phyloP scores from a whole-genome alignment of 208 protist species.

The Herpetomonas tarakana region DNA sequence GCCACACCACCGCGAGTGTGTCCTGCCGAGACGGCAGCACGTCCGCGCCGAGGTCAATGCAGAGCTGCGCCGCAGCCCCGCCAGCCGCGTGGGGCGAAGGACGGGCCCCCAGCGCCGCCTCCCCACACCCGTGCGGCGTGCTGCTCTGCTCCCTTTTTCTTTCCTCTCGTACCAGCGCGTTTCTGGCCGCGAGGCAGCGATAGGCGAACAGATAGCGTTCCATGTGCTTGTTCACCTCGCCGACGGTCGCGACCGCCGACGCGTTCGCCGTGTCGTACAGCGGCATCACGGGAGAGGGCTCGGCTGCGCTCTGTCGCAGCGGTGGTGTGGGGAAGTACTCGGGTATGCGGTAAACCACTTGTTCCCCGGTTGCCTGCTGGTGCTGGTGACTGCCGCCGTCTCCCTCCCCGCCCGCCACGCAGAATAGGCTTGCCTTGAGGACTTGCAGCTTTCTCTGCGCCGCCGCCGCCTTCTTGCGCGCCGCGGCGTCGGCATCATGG shows the following conservation, averaged over 20 bases:
- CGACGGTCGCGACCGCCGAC: conserved; percentile 14
- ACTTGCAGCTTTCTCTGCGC: background rate
- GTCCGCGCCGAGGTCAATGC: conserved; percentile 36
- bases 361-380: conserved; percentile 6
- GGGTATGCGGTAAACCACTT: conserved; percentile 23
- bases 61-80: conserved; percentile 30
- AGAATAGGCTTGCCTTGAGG: conserved; percentile 12
- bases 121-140: background rate
- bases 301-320: background rate
- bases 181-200: conserved; percentile 4
- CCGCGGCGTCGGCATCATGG: background rate
- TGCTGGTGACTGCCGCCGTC: background rate
- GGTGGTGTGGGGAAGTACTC: conserved; percentile 7
- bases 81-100: no score
- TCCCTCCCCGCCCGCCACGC: conserved; percentile 3
- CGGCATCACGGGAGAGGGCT: conserved; percentile 2
- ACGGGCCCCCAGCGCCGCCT: no score
- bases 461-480: conserved; percentile 5
- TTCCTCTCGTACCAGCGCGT: background rate
- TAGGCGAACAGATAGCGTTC: conserved; percentile 38
- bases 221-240: conserved; percentile 39
- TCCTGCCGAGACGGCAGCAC: background rate
- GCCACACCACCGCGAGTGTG: background rate
- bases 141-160: no score
- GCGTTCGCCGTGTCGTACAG: conserved; percentile 20